phyloP scores from a whole-genome alignment of 2,329 filamentous ascomycete species.

The Phialemonium atrogriseum region DNA sequence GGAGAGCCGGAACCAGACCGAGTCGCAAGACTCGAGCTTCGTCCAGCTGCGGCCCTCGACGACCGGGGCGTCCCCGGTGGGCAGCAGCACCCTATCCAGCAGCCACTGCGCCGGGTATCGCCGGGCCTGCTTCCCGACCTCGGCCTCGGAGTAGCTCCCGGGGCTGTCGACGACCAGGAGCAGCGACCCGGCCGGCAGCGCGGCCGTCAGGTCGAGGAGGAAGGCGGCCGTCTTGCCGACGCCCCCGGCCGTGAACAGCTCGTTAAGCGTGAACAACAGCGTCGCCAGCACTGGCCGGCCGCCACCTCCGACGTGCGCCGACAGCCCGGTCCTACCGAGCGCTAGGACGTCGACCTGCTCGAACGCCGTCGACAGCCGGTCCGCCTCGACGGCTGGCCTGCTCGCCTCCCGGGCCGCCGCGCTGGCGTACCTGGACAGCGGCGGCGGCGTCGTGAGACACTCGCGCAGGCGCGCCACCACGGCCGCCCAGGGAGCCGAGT shows the following conservation, averaged over 20 bases:
- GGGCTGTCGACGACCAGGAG: slow-evolving; percentile 88
- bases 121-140: slow-evolving; percentile 46
- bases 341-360: slow-evolving; percentile 40
- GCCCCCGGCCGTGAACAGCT: slow-evolving; percentile 76
- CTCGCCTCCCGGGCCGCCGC: slow-evolving; percentile 35
- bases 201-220: slow-evolving; percentile 58
- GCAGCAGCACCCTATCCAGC: slow-evolving; percentile 69
- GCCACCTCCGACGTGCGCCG: slow-evolving; percentile 16
- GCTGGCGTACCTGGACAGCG: slow-evolving; percentile 45
- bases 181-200: slow-evolving; percentile 50
- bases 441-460: slow-evolving; percentile 43
- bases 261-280: slow-evolving; percentile 89
- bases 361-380: slow-evolving; percentile 32
- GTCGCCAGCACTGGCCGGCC: slow-evolving; percentile 54
- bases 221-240: slow-evolving; percentile 67
- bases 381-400: slow-evolving; percentile 30
- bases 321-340: slow-evolving; percentile 26
- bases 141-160: slow-evolving; percentile 82
- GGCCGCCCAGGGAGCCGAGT: slow-evolving; percentile 69
- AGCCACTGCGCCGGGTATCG: slow-evolving; percentile 92
- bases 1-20: slow-evolving; percentile 74
- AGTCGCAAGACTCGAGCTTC: slow-evolving; percentile 67
- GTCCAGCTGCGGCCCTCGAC: slow-evolving; percentile 50
- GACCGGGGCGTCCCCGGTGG: slow-evolving; percentile 19
- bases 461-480: slow-evolving; percentile 52